phyloP scores from a whole-genome alignment of 495 filamentous ascomycete species.

The Trichoderma erinaceum region DNA sequence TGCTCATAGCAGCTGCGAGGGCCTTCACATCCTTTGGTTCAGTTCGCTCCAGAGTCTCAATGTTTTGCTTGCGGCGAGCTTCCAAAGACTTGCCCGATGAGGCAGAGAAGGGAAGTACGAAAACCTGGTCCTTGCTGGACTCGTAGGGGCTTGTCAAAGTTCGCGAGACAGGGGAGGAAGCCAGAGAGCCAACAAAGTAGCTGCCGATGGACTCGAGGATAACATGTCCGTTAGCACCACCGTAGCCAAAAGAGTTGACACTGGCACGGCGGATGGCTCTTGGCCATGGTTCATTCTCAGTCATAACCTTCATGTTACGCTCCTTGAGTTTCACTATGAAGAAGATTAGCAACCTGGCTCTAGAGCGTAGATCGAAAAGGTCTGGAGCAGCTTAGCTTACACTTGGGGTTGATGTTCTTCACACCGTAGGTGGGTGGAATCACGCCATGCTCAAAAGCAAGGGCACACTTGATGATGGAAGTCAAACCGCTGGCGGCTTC shows the following conservation, averaged over 20 bases:
- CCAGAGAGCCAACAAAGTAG: conserved; percentile 14
- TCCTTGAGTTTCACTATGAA: conserved; percentile 24
- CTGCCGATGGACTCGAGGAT: conserved; percentile 30
- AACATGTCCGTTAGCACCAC: conserved; percentile 39
- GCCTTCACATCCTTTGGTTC: conserved; percentile 17
- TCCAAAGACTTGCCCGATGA: conserved; percentile 19
- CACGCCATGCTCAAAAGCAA: conserved; percentile 45
- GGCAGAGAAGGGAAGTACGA: conserved; percentile 21
- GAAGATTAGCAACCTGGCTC: neutral
- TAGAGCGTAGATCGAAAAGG: neutral
- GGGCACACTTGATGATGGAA: conserved; percentile 44
- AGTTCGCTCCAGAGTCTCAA: neutral
- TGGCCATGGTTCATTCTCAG: conserved; percentile 18
- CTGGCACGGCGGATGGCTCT: conserved; percentile 14
- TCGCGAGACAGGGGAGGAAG: neutral
- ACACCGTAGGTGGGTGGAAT: conserved; percentile 36
- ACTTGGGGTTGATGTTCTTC: conserved; percentile 40
- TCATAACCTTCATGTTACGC: conserved; percentile 25
- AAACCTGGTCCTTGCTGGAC: neutral
- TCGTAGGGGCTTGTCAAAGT: neutral
- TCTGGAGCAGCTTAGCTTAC: conserved; percentile 17
- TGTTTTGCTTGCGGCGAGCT: conserved; percentile 10
- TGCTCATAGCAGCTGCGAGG: conserved; percentile 26
- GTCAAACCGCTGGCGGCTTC: conserved; percentile 47
- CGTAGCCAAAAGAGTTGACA: conserved; percentile 35